A percentile compares a stretch with the other conserved stretches of the same genome.
Evolutionary conservation across 352 stramenopile genomes (phyloP).

Genomic region (Phytophthora hibernalis): DNA sequence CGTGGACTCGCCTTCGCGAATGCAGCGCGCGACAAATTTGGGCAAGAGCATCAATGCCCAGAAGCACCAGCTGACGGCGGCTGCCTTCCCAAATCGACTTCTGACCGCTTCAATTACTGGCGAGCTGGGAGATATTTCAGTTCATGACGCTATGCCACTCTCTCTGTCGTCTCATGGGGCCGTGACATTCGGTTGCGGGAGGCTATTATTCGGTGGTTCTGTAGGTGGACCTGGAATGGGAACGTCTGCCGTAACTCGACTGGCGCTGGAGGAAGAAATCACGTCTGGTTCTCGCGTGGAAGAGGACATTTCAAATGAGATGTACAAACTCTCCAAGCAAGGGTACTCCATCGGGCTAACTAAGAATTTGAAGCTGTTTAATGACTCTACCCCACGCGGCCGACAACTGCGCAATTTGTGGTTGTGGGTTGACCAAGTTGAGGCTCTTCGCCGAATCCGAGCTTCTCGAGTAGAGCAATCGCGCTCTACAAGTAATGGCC

Average conservation of each 20-base stretch:
- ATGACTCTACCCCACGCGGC: constrained; percentile 40
- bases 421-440: constrained; percentile 88
- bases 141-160: constrained; percentile 89
- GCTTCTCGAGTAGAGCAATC: constrained; percentile 61
- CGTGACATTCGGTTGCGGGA: constrained; percentile 80
- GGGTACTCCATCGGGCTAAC: constrained; percentile 81
- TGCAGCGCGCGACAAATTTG: constrained; percentile 26
- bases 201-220: constrained; percentile 68
- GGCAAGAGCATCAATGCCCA: constrained; percentile 34
- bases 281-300: constrained; percentile 30
- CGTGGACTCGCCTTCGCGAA: constrained; percentile 36
- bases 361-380: constrained; percentile 82
- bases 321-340: constrained; percentile 78
- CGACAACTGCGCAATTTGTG: constrained; percentile 72
- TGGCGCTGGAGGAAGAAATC: constrained; percentile 46
- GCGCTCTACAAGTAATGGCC: constrained; percentile 31
- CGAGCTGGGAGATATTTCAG: constrained; percentile 87
- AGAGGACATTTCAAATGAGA: constrained; percentile 79
- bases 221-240: constrained; percentile 37
- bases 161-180: constrained; percentile 74
- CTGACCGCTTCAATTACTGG: constrained; percentile 74
- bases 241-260: constrained; percentile 45
- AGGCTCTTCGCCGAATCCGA: constrained; percentile 71
- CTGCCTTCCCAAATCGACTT: constrained; percentile 84
- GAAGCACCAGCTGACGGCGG: constrained; percentile 49